These are phyloP conservation scores for Polyporus tsugae DNA, from an alignment of 1,284 basidiomycete genomes.

Conservation along the genomic window DNA sequence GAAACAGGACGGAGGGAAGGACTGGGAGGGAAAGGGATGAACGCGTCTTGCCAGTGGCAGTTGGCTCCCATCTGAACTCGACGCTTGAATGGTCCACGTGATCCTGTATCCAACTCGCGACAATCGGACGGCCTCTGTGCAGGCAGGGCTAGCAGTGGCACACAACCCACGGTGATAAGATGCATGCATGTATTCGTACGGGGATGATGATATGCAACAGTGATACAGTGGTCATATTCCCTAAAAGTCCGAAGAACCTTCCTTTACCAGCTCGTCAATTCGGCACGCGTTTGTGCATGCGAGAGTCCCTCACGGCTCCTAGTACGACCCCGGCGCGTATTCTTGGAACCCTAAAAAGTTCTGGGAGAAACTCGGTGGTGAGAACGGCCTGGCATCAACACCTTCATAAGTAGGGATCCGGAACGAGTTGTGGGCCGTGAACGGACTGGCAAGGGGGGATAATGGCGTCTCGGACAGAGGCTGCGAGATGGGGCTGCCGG, in stretches of 20 bases:
- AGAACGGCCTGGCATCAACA: constrained; percentile 31
- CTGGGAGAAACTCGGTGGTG: constrained; percentile 24
- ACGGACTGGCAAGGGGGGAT: constrained; percentile 31
- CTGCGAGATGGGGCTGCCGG: constrained; percentile 21
- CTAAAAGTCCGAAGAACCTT: not conserved
- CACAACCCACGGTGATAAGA: not conserved
- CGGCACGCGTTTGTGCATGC: not conserved
- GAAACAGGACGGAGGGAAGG: not conserved
- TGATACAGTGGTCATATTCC: constrained; percentile 2
- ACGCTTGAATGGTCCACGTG: constrained; percentile 14
- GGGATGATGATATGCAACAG: not conserved
- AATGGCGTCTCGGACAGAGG: constrained; percentile 20
- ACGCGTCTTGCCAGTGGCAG: constrained; percentile 6
- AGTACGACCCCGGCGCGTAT: constrained; percentile 14
- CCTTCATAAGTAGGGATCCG: constrained; percentile 32
- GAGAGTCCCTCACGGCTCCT: not conserved
- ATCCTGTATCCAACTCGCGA: constrained; percentile 13
- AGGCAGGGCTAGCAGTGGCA: not conserved
- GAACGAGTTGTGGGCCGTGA: constrained; percentile 16
- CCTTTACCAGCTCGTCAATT: not conserved
- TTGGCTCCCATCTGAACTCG: constrained; percentile 1
- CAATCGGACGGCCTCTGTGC: not conserved
- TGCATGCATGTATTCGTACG: not conserved
- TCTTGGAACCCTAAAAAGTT: constrained; percentile 32
- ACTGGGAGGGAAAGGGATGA: not conserved